Evolutionary conservation across 2,329 filamentous ascomycete genomes (phyloP).

Genomic region (Bipolaris sorokiniana): DNA sequence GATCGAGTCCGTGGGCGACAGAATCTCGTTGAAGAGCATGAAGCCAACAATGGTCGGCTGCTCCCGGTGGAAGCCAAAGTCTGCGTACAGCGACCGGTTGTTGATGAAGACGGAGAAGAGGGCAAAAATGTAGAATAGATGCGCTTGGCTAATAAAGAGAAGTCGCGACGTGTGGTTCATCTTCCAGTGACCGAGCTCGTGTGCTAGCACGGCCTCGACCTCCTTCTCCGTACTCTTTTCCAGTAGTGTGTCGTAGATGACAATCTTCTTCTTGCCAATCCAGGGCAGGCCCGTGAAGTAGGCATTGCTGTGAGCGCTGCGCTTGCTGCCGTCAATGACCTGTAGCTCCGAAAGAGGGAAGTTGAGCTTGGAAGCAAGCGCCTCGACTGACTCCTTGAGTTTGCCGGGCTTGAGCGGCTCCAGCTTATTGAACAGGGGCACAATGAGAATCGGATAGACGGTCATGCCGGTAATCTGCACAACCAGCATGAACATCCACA

Average conservation of each 20-base stretch:
- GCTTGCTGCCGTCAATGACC: slow-evolving; percentile 91
- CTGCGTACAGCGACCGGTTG: slow-evolving; percentile 86
- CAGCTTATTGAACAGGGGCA: slow-evolving; percentile 97
- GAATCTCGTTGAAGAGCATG: slow-evolving; percentile 95
- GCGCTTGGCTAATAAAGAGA: slow-evolving; percentile 79
- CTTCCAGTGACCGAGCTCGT: slow-evolving; percentile 97
- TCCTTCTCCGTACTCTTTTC: slow-evolving; percentile 93
- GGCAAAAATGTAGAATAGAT: slow-evolving; percentile 95
- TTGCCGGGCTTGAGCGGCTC: slow-evolving; percentile 86
- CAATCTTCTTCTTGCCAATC: slow-evolving; percentile 92
- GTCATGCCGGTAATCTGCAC: slow-evolving; percentile 95
- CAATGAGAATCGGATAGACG: slow-evolving; percentile 91
- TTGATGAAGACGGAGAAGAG: slow-evolving; percentile 98
- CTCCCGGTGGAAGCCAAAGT: slow-evolving; percentile 85
- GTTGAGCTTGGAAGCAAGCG: slow-evolving; percentile 78
- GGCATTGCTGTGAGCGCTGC: slow-evolving; percentile 86
- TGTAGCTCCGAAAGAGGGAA: slow-evolving; percentile 94
- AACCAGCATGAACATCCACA: slow-evolving; percentile 89
- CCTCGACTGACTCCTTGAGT: slow-evolving; percentile 87
- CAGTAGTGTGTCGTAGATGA: slow-evolving; percentile 97
- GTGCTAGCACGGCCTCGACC: slow-evolving; percentile 91
- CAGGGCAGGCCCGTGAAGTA: slow-evolving; percentile 98
- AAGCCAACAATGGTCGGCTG: slow-evolving; percentile 96
- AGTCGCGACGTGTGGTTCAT: slow-evolving; percentile 92
- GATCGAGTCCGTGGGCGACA: slow-evolving; percentile 91